Evolutionary conservation across 805 yeast species (phyloP).

Genomic region (Millerago galiae): DNA sequence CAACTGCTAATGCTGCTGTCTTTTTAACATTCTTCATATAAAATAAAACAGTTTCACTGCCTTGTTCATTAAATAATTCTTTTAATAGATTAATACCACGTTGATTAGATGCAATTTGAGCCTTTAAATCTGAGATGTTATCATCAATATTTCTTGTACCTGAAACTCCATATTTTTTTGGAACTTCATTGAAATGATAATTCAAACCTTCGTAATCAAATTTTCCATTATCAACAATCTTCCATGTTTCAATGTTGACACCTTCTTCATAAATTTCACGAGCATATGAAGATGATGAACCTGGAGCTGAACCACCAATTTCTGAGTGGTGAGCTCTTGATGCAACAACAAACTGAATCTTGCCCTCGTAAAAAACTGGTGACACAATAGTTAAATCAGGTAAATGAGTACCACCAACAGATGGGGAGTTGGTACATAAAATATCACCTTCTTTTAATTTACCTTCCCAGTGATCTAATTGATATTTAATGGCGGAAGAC

Average conservation of each 20-base stretch:
- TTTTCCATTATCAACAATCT: constrained; percentile 40
- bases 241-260: constrained; percentile 46
- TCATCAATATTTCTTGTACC: constrained; percentile 51
- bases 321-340: constrained; percentile 60
- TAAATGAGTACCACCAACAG: constrained; percentile 41
- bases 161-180: constrained; percentile 44
- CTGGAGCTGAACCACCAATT: constrained; percentile 56
- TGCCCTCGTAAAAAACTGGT: constrained; percentile 44
- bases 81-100: constrained; percentile 41
- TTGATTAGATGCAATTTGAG: constrained; percentile 46
- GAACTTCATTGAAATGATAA: constrained; percentile 38
- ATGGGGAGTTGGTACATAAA: constrained; percentile 36
- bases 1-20: constrained; percentile 43
- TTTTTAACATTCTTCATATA: constrained; percentile 41
- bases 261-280: constrained; percentile 50
- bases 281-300: constrained; percentile 51
- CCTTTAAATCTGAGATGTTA: constrained; percentile 43
- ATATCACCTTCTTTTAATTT: constrained; percentile 37
- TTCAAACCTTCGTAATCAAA: constrained; percentile 49
- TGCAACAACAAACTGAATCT: constrained; percentile 46
- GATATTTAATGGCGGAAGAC: constrained; percentile 36
- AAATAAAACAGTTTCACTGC: constrained; percentile 34
- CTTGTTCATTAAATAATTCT: constrained; percentile 38
- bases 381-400: constrained; percentile 52
- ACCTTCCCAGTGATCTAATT: constrained; percentile 32